Percentiles rank a stretch among this genome's conserved stretches.
phyloP scores from a whole-genome alignment of 2,329 filamentous ascomycete genomes.

The Blastomyces percursus region DNA sequence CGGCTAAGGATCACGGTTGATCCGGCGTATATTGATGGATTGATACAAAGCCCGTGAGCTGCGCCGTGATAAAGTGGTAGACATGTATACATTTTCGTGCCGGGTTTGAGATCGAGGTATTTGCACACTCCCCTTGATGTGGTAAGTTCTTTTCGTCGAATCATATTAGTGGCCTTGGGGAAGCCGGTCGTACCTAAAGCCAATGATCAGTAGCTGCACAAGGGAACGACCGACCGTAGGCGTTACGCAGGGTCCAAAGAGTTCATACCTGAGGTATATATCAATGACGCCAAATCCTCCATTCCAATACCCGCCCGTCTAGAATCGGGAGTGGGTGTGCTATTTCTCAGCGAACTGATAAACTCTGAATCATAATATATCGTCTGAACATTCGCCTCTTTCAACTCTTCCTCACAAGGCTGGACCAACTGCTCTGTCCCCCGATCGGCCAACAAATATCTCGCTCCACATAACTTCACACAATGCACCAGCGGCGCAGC shows the following conservation, averaged over 20 bases:
- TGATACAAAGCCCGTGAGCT: conserved; percentile 33
- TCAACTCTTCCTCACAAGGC: conserved; percentile 34
- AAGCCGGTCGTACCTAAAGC: conserved; percentile 14
- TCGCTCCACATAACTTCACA: conserved; percentile 1
- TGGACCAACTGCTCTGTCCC: conserved; percentile 36
- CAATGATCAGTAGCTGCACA: background rate
- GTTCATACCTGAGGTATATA: conserved; percentile 16
- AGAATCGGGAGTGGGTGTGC: conserved; percentile 34
- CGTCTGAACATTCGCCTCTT: conserved; percentile 11
- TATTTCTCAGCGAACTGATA: conserved; percentile 26
- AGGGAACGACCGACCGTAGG: background rate
- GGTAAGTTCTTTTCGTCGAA: background rate
- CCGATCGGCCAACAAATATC: conserved; percentile 1
- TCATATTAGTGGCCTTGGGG: conserved; percentile 17
- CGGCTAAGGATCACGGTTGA: conserved; percentile 36
- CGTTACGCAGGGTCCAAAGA: background rate
- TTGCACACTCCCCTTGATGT: conserved; percentile 20
- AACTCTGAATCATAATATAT: conserved; percentile 4
- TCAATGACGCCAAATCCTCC: conserved; percentile 30
- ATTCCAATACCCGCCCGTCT: conserved; percentile 25
- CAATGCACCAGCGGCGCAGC: conserved; percentile 23
- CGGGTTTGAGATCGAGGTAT: conserved; percentile 19
- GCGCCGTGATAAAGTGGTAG: conserved; percentile 42
- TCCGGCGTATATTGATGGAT: conserved; percentile 32
- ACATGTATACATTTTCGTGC: conserved; percentile 35